Conservation (phyloP, 495 filamentous ascomycete genomes). For the Penicillium parvum region DNA sequence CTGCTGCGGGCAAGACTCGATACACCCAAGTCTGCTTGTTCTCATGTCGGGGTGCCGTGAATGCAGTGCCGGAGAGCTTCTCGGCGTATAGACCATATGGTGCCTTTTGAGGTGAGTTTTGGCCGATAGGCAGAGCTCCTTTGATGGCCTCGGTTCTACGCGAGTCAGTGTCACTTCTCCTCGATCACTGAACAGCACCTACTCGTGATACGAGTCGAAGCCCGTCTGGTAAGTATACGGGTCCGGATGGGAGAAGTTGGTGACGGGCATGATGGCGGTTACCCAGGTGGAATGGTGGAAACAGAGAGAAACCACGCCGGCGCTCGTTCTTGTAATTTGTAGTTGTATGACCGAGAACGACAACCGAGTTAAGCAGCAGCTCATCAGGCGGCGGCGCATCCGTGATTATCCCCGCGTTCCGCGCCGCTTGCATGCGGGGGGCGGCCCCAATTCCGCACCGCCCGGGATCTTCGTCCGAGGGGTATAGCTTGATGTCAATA, state of each 20-base stretch:
- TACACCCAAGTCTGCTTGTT: conserved; percentile 96
- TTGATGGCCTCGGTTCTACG: conserved; percentile 48
- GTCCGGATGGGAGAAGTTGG: conserved; percentile 50
- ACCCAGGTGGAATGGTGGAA: background rate
- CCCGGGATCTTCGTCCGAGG: conserved; percentile 5
- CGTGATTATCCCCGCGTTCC: conserved; percentile 23
- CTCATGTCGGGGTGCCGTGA: conserved; percentile 83
- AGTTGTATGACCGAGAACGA: too few species aligned
- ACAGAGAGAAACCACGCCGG: conserved; percentile 2
- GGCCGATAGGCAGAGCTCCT: conserved; percentile 59
- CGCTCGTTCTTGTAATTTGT: too few species aligned
- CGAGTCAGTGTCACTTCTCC: background rate
- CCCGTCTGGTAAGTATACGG: conserved; percentile 56
- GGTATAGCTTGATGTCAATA: conserved; percentile 3
- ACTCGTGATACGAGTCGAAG: conserved; percentile 59
- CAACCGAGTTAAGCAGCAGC: too few species aligned
- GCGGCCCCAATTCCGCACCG: conserved; percentile 28
- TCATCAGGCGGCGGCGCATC: conserved; percentile 6
- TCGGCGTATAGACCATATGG: conserved; percentile 83
- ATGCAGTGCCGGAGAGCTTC: conserved; percentile 90
- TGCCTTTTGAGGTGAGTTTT: conserved; percentile 86
- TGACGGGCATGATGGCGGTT: conserved; percentile 47
- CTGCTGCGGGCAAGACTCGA: conserved; percentile 76
- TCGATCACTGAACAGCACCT: conserved; percentile 10
- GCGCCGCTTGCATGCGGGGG: conserved; percentile 25